phyloP scores from a whole-genome alignment of 2,329 filamentous ascomycete genomes.

The Domatiomyces catenatus region DNA sequence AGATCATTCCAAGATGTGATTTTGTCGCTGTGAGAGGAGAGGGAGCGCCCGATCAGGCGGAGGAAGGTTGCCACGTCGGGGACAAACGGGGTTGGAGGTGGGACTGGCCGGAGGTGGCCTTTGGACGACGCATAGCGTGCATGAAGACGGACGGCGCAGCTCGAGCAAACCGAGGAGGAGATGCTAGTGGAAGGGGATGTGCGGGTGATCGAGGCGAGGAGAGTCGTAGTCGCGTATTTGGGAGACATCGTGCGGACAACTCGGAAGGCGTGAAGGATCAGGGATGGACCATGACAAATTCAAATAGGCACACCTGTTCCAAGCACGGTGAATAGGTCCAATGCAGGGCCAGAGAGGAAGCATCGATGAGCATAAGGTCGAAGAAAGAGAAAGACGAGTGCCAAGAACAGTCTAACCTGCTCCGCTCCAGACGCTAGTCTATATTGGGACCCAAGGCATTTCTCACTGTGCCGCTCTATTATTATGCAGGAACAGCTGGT shows the following conservation, averaged over 20 bases:
- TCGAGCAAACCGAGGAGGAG: not conserved
- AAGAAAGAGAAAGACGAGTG: not conserved
- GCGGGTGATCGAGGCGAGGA: slow-evolving; percentile 6
- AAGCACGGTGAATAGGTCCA: not conserved
- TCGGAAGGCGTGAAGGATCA: not conserved
- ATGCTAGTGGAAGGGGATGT: not conserved
- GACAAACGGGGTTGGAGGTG: slow-evolving; percentile 50
- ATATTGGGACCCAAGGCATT: too few relatives aligned
- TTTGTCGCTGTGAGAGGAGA: slow-evolving; percentile 69
- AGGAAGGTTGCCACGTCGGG: slow-evolving; percentile 56
- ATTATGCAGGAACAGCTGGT: too few relatives aligned
- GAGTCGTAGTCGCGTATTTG: not conserved
- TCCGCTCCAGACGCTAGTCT: too few relatives aligned
- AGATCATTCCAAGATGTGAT: slow-evolving; percentile 82
- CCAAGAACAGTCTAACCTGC: not conserved
- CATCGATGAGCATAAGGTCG: not conserved
- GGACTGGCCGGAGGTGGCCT: slow-evolving; percentile 26
- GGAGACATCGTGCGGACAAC: not conserved
- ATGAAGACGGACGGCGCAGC: not conserved
- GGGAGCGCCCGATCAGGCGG: slow-evolving; percentile 73
- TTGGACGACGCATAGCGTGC: not conserved
- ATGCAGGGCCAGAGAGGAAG: not conserved
- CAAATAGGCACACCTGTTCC: not conserved
- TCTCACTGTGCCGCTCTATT: too few relatives aligned
- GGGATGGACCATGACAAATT: not conserved